These are phyloP conservation scores for Solanum sitiens DNA, from an alignment of 257 asterid species.

Conservation along the genomic window DNA sequence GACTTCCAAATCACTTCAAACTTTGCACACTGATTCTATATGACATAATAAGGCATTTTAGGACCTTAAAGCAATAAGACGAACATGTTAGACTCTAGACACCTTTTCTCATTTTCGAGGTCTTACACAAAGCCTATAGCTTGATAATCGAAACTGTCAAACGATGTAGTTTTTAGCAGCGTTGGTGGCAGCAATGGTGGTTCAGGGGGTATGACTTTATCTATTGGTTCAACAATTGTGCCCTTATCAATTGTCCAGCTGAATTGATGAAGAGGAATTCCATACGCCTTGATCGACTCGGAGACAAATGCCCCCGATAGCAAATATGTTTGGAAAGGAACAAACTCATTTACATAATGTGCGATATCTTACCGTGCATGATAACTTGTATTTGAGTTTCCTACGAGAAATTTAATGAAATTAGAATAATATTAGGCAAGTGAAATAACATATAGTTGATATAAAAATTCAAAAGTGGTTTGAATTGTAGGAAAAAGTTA, in stretches of 20 bases:
- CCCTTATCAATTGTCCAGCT: not conserved
- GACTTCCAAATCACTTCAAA: no score
- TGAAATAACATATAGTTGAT: no score
- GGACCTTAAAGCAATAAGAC: no score
- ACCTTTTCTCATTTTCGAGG: no score
- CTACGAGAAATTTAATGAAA: not conserved
- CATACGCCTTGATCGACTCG: not conserved
- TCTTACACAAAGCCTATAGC: not conserved
- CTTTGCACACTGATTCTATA: no score
- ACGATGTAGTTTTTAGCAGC: not conserved
- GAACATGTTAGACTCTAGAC: no score
- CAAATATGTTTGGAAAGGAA: not conserved
- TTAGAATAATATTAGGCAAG: no score
- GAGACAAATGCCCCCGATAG: not conserved
- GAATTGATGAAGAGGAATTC: not conserved
- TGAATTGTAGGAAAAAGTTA: no score
- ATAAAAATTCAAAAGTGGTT: no score
- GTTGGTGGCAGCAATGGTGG: fast-evolving
- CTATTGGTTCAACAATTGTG: not conserved
- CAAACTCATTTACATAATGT: not conserved
- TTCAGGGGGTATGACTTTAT: not conserved
- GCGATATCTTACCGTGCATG: not conserved
- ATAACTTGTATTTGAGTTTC: not conserved
- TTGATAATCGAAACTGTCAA: not conserved
- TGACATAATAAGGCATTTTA: no score